Evolutionary conservation across 768 basidiomycete genomes (phyloP), one percentile per base, ranked within the genome.

Genomic region (Boletus huronensis): DNA sequence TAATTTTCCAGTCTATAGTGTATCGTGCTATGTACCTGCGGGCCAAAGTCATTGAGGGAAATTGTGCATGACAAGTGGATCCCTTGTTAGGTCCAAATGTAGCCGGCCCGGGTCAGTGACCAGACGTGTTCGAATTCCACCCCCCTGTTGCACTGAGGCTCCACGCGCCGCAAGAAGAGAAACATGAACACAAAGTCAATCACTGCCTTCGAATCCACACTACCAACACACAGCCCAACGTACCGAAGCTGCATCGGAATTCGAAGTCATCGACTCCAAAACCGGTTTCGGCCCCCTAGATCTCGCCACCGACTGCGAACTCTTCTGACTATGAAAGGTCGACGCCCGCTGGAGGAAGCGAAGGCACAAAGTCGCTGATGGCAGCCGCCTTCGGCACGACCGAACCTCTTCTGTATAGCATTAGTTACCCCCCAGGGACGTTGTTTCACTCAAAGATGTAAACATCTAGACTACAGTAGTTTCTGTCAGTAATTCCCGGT

Each of bases 11-110:
- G 9, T 9, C 28, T 8, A 29, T 29, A 29, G 28, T n/a, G n/a
- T n/a, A n/a, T n/a, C n/a, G 28, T 29, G 8, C 28, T 29, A 29
- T 11, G 51, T 57, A 7, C 55, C 46, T 8, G 23, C 19, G 21
- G 41, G 55, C 51, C 55, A 57, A 28, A 28, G 55, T 51, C 55
- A 57, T 19, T 57, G 26, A 25, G 13, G 19, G 31, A 57, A 48
- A 46, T n/a, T n/a, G n/a, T 38, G 17, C 9, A 13, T 16, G 4
- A 19, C 19, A n/a, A n/a, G n/a, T n/a, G n/a, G n/a, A n/a, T n/a
- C n/a, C n/a, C n/a, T n/a, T n/a, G n/a, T n/a, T n/a, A n/a, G n/a
- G n/a, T n/a, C n/a, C n/a, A n/a, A n/a, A n/a, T n/a, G n/a, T n/a
- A n/a, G n/a, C n/a, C n/a, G n/a, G n/a, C n/a, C n/a, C n/a, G n/a